Evolutionary conservation across 2,329 filamentous ascomycete genomes (phyloP).

Genomic region (Colletotrichum sojae): DNA sequence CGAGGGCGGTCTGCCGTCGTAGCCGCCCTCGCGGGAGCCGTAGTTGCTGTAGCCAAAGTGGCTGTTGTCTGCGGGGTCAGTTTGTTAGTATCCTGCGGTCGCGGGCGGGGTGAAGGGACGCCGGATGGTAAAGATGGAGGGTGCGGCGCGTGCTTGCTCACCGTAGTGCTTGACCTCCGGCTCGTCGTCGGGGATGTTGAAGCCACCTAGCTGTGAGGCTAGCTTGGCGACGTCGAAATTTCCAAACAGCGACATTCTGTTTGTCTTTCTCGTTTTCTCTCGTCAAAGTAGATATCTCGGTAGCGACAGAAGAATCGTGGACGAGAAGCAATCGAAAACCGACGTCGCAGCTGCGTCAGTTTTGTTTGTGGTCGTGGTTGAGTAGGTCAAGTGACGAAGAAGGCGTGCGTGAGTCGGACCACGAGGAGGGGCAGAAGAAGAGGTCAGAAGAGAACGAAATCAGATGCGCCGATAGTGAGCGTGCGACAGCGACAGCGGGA

Average conservation of each 20-base stretch:
- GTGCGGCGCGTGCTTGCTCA: slow-evolving; percentile 8
- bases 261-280: not conserved
- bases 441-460: not conserved
- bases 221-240: slow-evolving; percentile 49
- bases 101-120: not conserved
- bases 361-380: not conserved
- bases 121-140: not conserved
- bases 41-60: slow-evolving; percentile 40
- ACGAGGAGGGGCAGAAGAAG: slow-evolving; percentile 28
- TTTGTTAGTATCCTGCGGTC: not conserved
- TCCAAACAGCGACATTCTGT: slow-evolving; percentile 32
- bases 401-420: slow-evolving; percentile 3
- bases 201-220: slow-evolving; percentile 56
- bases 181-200: slow-evolving; percentile 48
- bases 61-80: slow-evolving; percentile 11
- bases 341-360: no score
- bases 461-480: not conserved
- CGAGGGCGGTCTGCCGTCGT: slow-evolving; percentile 36
- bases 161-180: slow-evolving; percentile 50
- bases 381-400: no score
- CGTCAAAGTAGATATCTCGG: not conserved
- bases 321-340: not conserved
- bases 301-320: slow-evolving; percentile 26
- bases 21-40: slow-evolving; percentile 25
- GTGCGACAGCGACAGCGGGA: not conserved